Evolutionary conservation across 2,329 filamentous ascomycete genomes (phyloP), one percentile per base, ranked within the genome.

Genomic region (Hypomyces perniciosus): DNA sequence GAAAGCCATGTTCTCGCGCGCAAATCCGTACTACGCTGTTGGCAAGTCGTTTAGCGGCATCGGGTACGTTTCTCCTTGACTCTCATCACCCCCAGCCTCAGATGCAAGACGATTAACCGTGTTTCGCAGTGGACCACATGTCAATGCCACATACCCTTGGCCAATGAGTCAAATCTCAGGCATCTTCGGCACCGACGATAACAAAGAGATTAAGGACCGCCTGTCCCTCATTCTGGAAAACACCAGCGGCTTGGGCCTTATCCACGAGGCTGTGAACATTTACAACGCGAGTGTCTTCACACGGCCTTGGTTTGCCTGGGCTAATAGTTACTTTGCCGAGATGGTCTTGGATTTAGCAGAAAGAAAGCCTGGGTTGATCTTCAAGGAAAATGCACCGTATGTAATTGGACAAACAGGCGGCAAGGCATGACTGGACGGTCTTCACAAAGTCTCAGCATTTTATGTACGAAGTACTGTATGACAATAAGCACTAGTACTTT

Each of bases 281-380:
- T 74, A 74, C 62, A 62, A 70, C 51, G 61, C 63, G 46, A 58
- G 56, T 2, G 57, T 63, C 37, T 78, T 67, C 62, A 72, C 72
- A 26, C 59, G 74, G n/a, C 65, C 69, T 26, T 77, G 74, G 74
- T 73, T 72, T 45, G 70, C 69, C 0, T 72, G 70, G 71, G 70
- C 69, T 2, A 72, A 72, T 39, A 71, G 70, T 20, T 59, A 71
- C 54, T 68, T 73, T 60, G 71, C 70, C 1, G 70, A 73, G 59
- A 60, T 73, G 60, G 57, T 73, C 8, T 71, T 96, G 40, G 87
- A 95, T 71, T 65, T 96, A 41, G 90, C 89, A 1, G 83, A 84
- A 65, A 73, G 90, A 64, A 93, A 92, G 68, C 91, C 91, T 3
- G 78, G 90, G 67, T 66, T 95, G 56, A 76, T 95, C 39, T 52